Evolutionary conservation across 2,329 filamentous ascomycete genomes (phyloP).

Genomic region (Coleophoma cylindrospora): DNA sequence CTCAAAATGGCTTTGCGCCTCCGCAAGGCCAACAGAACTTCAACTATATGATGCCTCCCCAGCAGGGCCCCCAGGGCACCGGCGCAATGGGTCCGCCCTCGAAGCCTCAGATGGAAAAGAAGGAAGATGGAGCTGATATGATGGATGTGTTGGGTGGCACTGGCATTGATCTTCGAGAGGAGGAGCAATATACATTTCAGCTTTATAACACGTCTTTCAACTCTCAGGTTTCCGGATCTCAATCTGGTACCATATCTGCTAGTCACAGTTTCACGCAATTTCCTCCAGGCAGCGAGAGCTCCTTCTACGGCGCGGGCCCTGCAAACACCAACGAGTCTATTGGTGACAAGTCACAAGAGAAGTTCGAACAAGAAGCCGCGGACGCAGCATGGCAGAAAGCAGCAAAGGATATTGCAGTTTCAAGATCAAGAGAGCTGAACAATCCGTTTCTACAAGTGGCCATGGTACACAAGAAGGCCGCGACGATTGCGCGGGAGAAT

Average conservation of each 20-base stretch:
- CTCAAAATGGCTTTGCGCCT: slow-evolving; percentile 8
- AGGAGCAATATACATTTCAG: slow-evolving; percentile 75
- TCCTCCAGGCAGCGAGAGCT: slow-evolving; percentile 46
- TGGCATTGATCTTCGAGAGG: slow-evolving; percentile 80
- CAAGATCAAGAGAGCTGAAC: slow-evolving; percentile 51
- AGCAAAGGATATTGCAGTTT: slow-evolving; percentile 46
- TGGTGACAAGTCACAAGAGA: slow-evolving; percentile 48
- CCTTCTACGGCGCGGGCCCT: slow-evolving; percentile 61
- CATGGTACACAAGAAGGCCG: slow-evolving; percentile 35
- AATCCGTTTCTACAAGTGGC: slow-evolving; percentile 41
- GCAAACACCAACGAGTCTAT: slow-evolving; percentile 55
- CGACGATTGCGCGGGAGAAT: slow-evolving; percentile 53
- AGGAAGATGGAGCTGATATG: slow-evolving; percentile 66
- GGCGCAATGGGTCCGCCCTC: slow-evolving; percentile 54
- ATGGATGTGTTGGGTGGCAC: slow-evolving; percentile 81
- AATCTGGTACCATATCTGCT: slow-evolving; percentile 33
- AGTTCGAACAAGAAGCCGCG: slow-evolving; percentile 60
- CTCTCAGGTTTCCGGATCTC: slow-evolving; percentile 34
- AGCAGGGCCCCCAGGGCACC: slow-evolving; percentile 24
- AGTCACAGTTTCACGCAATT: slow-evolving; percentile 48
- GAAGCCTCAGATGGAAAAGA: slow-evolving; percentile 47
- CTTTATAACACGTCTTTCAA: slow-evolving; percentile 52
- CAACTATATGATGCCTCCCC: slow-evolving; percentile 3
- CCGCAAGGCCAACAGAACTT: neutral
- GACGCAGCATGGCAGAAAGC: slow-evolving; percentile 63